Evolutionary conservation across 1,284 basidiomycete species (phyloP), one percentile per base, ranked within the genome.

Genomic region (Ustilago cynodontis): DNA sequence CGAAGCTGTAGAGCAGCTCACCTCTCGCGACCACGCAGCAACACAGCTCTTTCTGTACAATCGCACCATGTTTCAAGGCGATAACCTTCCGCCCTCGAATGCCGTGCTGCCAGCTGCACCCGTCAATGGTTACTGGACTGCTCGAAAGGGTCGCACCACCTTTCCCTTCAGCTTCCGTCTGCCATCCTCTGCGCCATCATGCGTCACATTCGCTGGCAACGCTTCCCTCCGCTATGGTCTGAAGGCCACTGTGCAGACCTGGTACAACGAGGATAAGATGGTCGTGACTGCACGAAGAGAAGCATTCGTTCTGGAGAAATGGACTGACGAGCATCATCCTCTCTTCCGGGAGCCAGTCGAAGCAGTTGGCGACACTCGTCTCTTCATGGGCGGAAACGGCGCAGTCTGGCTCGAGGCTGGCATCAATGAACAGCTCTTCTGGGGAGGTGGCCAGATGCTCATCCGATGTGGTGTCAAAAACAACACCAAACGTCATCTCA

Each of bases 331-430:
- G 53, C 37, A 53, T 28, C 57, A 76, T 39, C 65, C 65, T 33
- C 56, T 57, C 37, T 82, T 75, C 57, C 51, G 53, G 24, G 65
- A 80, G 58, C 80, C 81, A 11, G 59, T 80, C 51, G 79, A 83
- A 35, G 78, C 64, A 13, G 73, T 83, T 6, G 81, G 71, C 7
- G 82, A 83, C 28, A 82, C 82, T 20, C 68, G 80, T 9, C 65
- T 83, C 28, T 83, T 83, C 66, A 82, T 83, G 79, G 82, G 82
- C 3, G 82, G 82, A 31, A 78, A 72, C 20, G 81, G 82, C 33
- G 78, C 76, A 24, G 74, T 83, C 22, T 83, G 81, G 81, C 72
- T 83, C 47, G 82, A 83, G 49, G 82, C 82, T 22, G 75, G 75
- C 26, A 62, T 83, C 18, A 45, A 61, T 2, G 70, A 80, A 41